Evolutionary conservation across 495 filamentous ascomycete genomes (phyloP).

Genomic region (Pseudomonodictys pantanalensis): DNA sequence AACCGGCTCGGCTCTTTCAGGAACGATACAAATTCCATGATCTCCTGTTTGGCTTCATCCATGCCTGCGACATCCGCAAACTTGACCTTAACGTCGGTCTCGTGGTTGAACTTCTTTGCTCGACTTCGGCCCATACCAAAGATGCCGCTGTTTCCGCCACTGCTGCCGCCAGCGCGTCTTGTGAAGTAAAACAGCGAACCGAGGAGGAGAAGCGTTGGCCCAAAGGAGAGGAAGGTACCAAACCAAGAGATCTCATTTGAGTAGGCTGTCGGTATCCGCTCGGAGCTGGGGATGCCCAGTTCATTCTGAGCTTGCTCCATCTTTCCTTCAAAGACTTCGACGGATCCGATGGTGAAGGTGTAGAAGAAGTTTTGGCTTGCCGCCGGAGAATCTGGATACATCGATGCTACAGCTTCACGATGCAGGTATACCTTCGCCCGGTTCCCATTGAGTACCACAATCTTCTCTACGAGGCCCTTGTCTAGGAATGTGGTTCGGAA

Average conservation of each 20-base stretch:
- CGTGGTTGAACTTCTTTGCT: conserved; percentile 95
- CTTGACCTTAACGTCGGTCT: conserved; percentile 91
- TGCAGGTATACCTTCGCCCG: conserved; percentile 80
- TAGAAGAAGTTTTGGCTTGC: conserved; percentile 71
- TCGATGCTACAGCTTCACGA: conserved; percentile 68
- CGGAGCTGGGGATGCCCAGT: conserved; percentile 73
- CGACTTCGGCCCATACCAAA: conserved; percentile 94
- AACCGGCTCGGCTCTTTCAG: conserved; percentile 85
- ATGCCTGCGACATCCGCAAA: conserved; percentile 97
- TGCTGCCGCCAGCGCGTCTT: conserved; percentile 60
- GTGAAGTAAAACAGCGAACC: conserved; percentile 71
- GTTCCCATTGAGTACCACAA: conserved; percentile 72
- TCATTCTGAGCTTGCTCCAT: conserved; percentile 85
- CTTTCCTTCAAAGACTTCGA: conserved; percentile 85
- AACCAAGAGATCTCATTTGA: conserved; percentile 67
- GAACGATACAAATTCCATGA: conserved; percentile 99
- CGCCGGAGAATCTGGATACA: conserved; percentile 80
- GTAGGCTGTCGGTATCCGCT: conserved; percentile 90
- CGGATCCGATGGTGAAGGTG: conserved; percentile 92
- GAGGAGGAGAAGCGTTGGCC: conserved; percentile 82
- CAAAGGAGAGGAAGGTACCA: conserved; percentile 66
- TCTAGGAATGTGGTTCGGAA: conserved; percentile 88
- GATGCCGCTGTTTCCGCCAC: conserved; percentile 72
- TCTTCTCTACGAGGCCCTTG: conserved; percentile 90
- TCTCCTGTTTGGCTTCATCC: conserved; percentile 97